Conservation (phyloP, 208 protist genomes). For the Crithidia sp. region DNA sequence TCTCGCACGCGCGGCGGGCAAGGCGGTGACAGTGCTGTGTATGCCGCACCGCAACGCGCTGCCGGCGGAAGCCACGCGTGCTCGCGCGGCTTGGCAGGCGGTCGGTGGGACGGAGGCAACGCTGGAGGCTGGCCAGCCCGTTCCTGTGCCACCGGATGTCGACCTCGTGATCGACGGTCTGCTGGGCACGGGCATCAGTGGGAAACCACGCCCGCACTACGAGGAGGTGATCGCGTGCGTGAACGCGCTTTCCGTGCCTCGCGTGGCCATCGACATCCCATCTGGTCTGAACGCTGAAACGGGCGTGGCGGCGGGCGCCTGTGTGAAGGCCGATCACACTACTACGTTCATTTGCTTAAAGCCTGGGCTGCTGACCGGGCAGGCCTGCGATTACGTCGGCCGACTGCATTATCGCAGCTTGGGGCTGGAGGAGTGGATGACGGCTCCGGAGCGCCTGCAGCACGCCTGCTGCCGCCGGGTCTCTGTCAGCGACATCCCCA, state of each 20-base stretch:
- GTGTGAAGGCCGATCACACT: constrained; percentile 75
- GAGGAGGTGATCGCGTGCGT: constrained; percentile 54
- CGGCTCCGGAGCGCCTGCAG: constrained; percentile 20
- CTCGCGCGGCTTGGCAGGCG: constrained; percentile 45
- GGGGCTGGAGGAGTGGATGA: constrained; percentile 62
- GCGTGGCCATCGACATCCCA: constrained; percentile 86
- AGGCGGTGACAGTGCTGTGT: constrained; percentile 60
- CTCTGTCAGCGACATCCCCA: constrained; percentile 35
- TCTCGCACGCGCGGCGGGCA: constrained; percentile 40
- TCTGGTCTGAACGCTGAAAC: constrained; percentile 88
- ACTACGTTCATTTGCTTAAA: constrained; percentile 85
- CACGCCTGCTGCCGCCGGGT: constrained; percentile 56
- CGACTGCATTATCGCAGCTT: constrained; percentile 77
- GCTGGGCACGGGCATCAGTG: constrained; percentile 76
- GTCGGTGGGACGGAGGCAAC: constrained; percentile 31
- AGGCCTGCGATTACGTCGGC: constrained; percentile 61
- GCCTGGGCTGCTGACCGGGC: constrained; percentile 78
- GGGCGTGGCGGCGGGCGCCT: constrained; percentile 56
- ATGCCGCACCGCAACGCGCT: constrained; percentile 57
- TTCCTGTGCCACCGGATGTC: constrained; percentile 38
- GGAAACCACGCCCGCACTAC: constrained; percentile 66
- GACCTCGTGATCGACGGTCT: constrained; percentile 84
- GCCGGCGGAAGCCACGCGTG: constrained; percentile 64
- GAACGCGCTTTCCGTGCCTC: constrained; percentile 57
- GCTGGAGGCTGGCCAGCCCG: constrained; percentile 8